A percentile compares a stretch with the other conserved stretches of the same genome.
Conservation (phyloP, 768 basidiomycete species). For the Lentinula boryana region DNA sequence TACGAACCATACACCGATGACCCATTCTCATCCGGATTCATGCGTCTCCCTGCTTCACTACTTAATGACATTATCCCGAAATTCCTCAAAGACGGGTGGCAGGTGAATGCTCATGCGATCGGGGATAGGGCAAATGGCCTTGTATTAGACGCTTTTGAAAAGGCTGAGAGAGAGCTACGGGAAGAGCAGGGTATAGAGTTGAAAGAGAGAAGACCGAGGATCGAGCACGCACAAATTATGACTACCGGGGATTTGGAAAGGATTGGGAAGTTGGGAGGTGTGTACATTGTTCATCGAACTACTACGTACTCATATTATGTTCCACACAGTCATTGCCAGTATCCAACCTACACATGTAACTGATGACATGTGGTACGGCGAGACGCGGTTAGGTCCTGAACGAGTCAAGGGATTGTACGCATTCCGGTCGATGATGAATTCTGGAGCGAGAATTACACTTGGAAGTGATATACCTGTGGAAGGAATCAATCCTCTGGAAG, state of each 20-base stretch:
- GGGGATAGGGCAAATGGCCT: slow-evolving; percentile 85
- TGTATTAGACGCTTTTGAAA: slow-evolving; percentile 79
- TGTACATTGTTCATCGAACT: slow-evolving; percentile 9
- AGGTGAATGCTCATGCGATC: slow-evolving; percentile 86
- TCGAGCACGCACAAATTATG: slow-evolving; percentile 92
- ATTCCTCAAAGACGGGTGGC: slow-evolving; percentile 81
- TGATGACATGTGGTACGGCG: slow-evolving; percentile 88
- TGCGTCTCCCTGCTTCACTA: slow-evolving; percentile 63
- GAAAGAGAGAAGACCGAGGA: slow-evolving; percentile 61
- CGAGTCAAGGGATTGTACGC: slow-evolving; percentile 84
- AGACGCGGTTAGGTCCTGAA: slow-evolving; percentile 70
- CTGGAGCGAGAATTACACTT: slow-evolving; percentile 62
- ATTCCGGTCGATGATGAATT: slow-evolving; percentile 69
- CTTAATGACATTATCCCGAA: slow-evolving; percentile 57
- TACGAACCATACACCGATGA: slow-evolving; percentile 80
- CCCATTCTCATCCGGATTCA: slow-evolving; percentile 66
- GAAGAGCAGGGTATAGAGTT: slow-evolving; percentile 39
- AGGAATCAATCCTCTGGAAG: slow-evolving; percentile 44
- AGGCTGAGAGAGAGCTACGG: slow-evolving; percentile 33
- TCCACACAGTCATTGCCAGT: slow-evolving; percentile 70
- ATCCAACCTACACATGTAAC: slow-evolving; percentile 86
- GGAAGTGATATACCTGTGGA: slow-evolving; percentile 94
- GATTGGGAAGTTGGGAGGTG: slow-evolving; percentile 75
- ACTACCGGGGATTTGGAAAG: slow-evolving; percentile 65
- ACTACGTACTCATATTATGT: no score